phyloP scores from a whole-genome alignment of 2,329 filamentous ascomycete genomes.

The Aspergillus sp. region DNA sequence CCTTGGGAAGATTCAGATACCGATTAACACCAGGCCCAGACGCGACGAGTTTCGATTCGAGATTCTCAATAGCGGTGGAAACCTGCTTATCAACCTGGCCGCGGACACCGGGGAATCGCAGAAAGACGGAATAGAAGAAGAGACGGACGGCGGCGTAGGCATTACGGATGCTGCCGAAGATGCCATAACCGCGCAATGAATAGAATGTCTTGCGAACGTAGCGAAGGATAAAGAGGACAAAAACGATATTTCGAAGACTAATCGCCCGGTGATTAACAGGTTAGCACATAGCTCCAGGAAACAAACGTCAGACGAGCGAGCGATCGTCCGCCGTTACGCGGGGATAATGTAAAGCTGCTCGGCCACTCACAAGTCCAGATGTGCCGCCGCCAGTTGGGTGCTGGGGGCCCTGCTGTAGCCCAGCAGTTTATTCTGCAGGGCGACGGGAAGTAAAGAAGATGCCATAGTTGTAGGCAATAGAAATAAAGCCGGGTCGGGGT shows the following conservation, averaged over 20 bases:
- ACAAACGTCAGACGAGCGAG: background rate
- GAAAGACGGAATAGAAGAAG: constrained; percentile 79
- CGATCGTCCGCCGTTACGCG: background rate
- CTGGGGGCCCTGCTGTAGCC: constrained; percentile 37
- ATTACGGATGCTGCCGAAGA: constrained; percentile 75
- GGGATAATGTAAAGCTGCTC: constrained; percentile 2
- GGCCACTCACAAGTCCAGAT: constrained; percentile 47
- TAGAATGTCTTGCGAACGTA: constrained; percentile 78
- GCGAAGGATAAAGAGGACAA: constrained; percentile 83
- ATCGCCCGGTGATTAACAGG: constrained; percentile 5
- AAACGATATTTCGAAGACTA: constrained; percentile 82
- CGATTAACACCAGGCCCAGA: constrained; percentile 69
- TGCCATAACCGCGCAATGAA: constrained; percentile 84
- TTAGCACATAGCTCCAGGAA: constrained; percentile 6
- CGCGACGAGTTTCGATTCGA: constrained; percentile 82
- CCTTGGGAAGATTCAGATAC: constrained; percentile 75
- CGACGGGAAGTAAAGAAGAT: constrained; percentile 45
- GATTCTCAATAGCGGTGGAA: constrained; percentile 72
- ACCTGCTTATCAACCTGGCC: constrained; percentile 84
- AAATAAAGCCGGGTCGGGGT: background rate
- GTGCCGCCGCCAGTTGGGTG: constrained; percentile 39
- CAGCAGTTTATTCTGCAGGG: constrained; percentile 48
- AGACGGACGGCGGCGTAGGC: constrained; percentile 72
- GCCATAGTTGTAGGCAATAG: constrained; percentile 33
- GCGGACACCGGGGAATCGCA: constrained; percentile 83